Evolutionary conservation across 768 basidiomycete species (phyloP).

Genomic region (Stropharia rugosoannulata): DNA sequence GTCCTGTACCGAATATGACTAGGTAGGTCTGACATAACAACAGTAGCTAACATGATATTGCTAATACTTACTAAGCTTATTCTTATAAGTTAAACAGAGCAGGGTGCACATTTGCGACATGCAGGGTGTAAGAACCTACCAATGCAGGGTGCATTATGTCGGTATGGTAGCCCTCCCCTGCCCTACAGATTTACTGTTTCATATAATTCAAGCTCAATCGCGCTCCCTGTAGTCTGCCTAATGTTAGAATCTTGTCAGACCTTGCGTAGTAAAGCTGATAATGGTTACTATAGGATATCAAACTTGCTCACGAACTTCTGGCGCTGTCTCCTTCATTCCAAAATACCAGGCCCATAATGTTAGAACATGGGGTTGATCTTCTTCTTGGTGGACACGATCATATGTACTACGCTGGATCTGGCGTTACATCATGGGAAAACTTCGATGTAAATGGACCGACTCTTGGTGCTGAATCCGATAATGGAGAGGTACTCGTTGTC

Average conservation of each 20-base stretch:
- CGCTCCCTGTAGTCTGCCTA: constrained; percentile 37
- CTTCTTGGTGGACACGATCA: constrained; percentile 92
- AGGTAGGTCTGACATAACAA: too few species aligned
- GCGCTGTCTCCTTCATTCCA: constrained; percentile 61
- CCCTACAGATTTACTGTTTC: too few species aligned
- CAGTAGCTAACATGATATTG: too few species aligned
- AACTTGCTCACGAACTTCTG: constrained; percentile 62
- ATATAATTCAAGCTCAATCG: too few species aligned
- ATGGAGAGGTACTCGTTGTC: constrained; percentile 68
- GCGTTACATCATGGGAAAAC: constrained; percentile 64
- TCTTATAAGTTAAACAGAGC: too few species aligned
- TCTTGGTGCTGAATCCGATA: constrained; percentile 71
- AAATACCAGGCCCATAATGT: constrained; percentile 35
- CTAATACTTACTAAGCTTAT: too few species aligned
- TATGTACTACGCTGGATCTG: constrained; percentile 70
- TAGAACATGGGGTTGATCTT: constrained; percentile 76
- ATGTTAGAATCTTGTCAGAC: constrained; percentile 30
- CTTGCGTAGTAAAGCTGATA: not conserved
- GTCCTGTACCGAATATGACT: too few species aligned
- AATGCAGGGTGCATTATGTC: too few species aligned
- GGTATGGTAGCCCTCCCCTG: too few species aligned
- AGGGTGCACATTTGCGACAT: too few species aligned
- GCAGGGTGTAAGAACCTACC: too few species aligned
- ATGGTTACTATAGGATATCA: constrained; percentile 54
- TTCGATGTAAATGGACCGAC: constrained; percentile 51